Percentiles rank a stretch among this genome's conserved stretches.
Conservation (phyloP, 805 yeast genomes). For the Lipomyces lipofer region DNA sequence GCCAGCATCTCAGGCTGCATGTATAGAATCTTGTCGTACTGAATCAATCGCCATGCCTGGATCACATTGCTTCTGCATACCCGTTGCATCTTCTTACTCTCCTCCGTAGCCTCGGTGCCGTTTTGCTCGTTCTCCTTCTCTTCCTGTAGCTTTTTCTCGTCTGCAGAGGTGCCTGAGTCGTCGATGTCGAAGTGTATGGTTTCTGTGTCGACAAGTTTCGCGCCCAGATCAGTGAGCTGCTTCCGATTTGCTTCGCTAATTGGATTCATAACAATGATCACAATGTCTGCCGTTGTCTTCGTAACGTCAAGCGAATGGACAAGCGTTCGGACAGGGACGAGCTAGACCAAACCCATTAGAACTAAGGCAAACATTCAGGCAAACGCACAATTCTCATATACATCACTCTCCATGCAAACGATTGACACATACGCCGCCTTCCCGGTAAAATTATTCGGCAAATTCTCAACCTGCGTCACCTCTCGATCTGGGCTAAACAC, state of each 20-base stretch:
- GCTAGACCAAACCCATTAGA: constrained; percentile 6
- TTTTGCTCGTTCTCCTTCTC: constrained; percentile 6
- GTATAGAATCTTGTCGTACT: constrained; percentile 23
- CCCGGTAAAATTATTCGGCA: constrained; percentile 18
- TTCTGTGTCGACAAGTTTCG: constrained; percentile 26
- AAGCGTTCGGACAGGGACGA: constrained; percentile 18
- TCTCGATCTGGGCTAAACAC: constrained; percentile 26
- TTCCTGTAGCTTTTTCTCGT: constrained; percentile 15
- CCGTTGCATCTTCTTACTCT: background rate
- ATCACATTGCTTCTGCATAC: constrained; percentile 20
- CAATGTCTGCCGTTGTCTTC: constrained; percentile 13
- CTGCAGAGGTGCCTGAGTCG: constrained; percentile 8
- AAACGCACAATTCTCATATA: constrained; percentile 1
- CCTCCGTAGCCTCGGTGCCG: constrained; percentile 4
- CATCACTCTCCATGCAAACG: constrained; percentile 22
- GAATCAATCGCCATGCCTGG: constrained; percentile 28
- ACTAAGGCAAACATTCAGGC: too few species aligned
- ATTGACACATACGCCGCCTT: constrained; percentile 21
- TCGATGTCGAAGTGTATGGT: constrained; percentile 13
- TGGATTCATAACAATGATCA: constrained; percentile 20
- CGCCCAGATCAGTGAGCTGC: constrained; percentile 22
- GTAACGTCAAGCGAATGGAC: constrained; percentile 23
- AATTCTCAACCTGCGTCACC: constrained; percentile 3
- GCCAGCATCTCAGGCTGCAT: constrained; percentile 28
- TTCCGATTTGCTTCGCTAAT: constrained; percentile 15